These are phyloP conservation scores for Ustulina deusta DNA, from an alignment of 2,329 filamentous ascomycete genomes.

Conservation along the genomic window DNA sequence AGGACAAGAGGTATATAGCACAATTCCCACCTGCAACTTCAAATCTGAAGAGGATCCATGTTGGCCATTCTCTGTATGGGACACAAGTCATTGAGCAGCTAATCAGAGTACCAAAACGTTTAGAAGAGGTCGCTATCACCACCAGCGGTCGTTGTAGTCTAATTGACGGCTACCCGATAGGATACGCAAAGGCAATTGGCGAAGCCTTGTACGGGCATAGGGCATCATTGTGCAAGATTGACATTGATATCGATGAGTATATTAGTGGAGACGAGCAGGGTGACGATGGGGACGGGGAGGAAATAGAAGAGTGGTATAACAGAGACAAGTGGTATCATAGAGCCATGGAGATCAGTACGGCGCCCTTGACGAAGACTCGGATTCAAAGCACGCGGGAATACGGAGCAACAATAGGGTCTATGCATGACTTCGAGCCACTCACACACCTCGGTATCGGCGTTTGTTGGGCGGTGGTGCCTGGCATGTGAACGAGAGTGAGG, in stretches of 20 bases:
- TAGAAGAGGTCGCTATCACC: slow-evolving; percentile 29
- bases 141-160: slow-evolving; percentile 9
- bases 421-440: slow-evolving; percentile 31
- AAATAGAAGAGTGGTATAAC: not conserved
- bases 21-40: slow-evolving; percentile 24
- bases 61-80: slow-evolving; percentile 12
- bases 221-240: slow-evolving; percentile 25
- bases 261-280: not conserved
- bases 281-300: not conserved
- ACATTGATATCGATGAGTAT: slow-evolving; percentile 26
- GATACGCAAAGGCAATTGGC: slow-evolving; percentile 6
- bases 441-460: slow-evolving; percentile 28
- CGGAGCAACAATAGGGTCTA: slow-evolving; percentile 19
- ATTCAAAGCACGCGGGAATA: slow-evolving; percentile 15
- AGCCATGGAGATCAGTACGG: slow-evolving; percentile 21
- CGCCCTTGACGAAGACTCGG: not conserved
- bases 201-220: slow-evolving; percentile 21
- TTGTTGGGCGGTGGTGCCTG: slow-evolving; percentile 9
- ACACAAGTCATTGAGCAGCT: slow-evolving; percentile 10
- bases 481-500: not conserved
- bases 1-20: not conserved
- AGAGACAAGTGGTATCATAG: slow-evolving; percentile 16
- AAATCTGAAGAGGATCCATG: slow-evolving; percentile 20
- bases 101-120: slow-evolving; percentile 17
- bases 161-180: not conserved